Base-by-base conservation (phyloP, 208 protist species). In the Trichomonas gallinae region DNA sequence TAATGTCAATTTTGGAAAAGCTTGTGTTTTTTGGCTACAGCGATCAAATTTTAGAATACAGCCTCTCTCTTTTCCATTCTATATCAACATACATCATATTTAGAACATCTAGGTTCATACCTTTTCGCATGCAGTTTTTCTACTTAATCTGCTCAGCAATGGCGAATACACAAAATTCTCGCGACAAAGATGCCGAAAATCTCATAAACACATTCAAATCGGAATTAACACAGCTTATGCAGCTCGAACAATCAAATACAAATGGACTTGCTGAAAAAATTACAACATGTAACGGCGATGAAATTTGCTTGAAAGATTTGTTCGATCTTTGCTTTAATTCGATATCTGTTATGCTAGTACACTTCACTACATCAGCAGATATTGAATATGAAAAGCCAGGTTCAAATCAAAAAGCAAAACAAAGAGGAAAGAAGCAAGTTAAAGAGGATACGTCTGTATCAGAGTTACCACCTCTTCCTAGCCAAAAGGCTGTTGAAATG, bases 211-310 rank as follows among this genome's bases (percentile, higher is more conserved):
- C 87, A 10, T 93, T 51, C 44, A 93, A 93, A 93, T 49, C 15
- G n/a, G 87, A 93, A 93, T 44, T 93, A 51, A 93, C 45, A 0
- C 23, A 93, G 9, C 23, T 93, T 8, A 93, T 48, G 44, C n/a
- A 93, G 46, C 87, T 93, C n/a, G 87, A 93, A 38, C 40, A 93
- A 51, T 93, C 87, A 58, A 93, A 93, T 93, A 51, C 45, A 58
- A 93, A 93, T 15, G 87, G 87, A 10, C 87, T 93, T 51, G 9
- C 40, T 51, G 87, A 93, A 38, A 58, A 38, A 34, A 93, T 93
- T 38, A 51, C n/a, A 3, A 51, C 87, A 38, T 93, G 87, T 51
- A 51, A 93, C 38, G 44, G 46, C 17, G 15, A 38, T 38, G 34
- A 3, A 26, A 38, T 93, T 38, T 17, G 34, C 17, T 51, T 93